phyloP scores from a whole-genome alignment of 2,329 filamentous ascomycete species.

The Cordyceps javanica region DNA sequence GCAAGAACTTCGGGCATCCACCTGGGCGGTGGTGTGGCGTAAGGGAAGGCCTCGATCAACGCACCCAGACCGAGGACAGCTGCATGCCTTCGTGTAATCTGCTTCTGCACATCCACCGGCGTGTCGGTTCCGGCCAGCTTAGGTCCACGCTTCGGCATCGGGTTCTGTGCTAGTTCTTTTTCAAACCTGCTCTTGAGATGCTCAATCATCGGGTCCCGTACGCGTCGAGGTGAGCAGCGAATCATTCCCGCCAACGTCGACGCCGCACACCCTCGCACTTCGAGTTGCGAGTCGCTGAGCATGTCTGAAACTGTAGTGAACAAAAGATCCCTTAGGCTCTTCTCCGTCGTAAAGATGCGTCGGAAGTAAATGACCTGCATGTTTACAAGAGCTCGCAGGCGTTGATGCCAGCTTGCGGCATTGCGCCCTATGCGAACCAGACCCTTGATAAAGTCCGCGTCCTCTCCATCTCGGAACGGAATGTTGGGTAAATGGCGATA shows the following conservation, averaged over 20 bases:
- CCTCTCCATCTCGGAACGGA: constrained; percentile 80
- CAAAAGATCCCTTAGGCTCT: constrained; percentile 67
- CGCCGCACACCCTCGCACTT: constrained; percentile 89
- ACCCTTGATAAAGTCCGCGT: constrained; percentile 74
- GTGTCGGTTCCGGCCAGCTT: constrained; percentile 61
- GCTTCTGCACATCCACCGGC: constrained; percentile 62
- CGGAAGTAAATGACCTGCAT: constrained; percentile 99
- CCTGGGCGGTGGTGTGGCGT: constrained; percentile 79
- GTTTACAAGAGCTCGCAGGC: constrained; percentile 89
- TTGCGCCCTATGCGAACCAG: constrained; percentile 83
- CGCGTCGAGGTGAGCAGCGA: constrained; percentile 76
- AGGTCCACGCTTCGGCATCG: constrained; percentile 68
- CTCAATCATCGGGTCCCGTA: constrained; percentile 72
- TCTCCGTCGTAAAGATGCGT: constrained; percentile 78
- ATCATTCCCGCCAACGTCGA: constrained; percentile 97
- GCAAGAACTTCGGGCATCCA: constrained; percentile 96
- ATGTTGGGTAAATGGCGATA: constrained; percentile 96
- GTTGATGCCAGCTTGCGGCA: constrained; percentile 89
- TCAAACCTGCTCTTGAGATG: constrained; percentile 76
- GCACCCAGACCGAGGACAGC: constrained; percentile 88
- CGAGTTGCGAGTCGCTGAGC: constrained; percentile 85
- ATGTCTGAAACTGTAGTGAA: constrained; percentile 94
- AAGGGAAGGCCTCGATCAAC: constrained; percentile 92
- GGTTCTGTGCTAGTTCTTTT: constrained; percentile 70
- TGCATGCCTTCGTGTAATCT: constrained; percentile 78